Percentiles rank a stretch among this genome's conserved stretches.
Conservation (phyloP, 2,329 filamentous ascomycete species). For the Coniosporium tulheliwenetii region DNA sequence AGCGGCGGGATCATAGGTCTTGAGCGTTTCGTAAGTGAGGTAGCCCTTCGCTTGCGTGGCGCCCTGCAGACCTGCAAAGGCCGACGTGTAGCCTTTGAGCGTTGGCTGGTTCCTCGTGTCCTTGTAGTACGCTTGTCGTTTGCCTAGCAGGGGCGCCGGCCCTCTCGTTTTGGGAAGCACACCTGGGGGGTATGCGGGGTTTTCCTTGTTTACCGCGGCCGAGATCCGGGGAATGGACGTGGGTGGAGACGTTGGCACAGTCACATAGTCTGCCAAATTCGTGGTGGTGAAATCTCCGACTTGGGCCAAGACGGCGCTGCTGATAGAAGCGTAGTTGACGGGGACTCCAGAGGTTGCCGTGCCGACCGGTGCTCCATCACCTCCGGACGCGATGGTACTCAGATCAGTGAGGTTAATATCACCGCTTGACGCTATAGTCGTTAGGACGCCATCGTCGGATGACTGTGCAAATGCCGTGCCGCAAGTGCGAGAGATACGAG, state of each 20-base stretch:
- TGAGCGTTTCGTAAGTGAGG: constrained; percentile 13
- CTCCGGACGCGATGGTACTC: too few species aligned
- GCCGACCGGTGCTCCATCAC: not conserved
- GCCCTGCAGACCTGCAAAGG: not conserved
- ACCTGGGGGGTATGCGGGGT: not conserved
- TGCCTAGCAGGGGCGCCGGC: not conserved
- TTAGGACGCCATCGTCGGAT: too few species aligned
- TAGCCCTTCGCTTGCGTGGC: constrained; percentile 5
- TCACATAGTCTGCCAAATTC: not conserved
- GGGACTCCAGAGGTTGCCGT: not conserved
- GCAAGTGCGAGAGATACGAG: too few species aligned
- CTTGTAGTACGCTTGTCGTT: not conserved
- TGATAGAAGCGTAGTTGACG: not conserved
- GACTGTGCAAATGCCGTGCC: too few species aligned
- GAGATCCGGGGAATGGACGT: not conserved
- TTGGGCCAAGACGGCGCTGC: not conserved
- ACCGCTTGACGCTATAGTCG: too few species aligned
- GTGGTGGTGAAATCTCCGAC: not conserved
- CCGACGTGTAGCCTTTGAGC: not conserved
- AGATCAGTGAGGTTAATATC: too few species aligned
- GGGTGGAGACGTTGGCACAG: not conserved
- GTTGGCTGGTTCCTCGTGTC: not conserved
- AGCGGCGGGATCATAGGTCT: constrained; percentile 12
- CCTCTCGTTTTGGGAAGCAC: not conserved
- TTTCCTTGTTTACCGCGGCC: not conserved